Conservation (phyloP, 768 basidiomycete genomes). For the Kwoniella mangroviensis region DNA sequence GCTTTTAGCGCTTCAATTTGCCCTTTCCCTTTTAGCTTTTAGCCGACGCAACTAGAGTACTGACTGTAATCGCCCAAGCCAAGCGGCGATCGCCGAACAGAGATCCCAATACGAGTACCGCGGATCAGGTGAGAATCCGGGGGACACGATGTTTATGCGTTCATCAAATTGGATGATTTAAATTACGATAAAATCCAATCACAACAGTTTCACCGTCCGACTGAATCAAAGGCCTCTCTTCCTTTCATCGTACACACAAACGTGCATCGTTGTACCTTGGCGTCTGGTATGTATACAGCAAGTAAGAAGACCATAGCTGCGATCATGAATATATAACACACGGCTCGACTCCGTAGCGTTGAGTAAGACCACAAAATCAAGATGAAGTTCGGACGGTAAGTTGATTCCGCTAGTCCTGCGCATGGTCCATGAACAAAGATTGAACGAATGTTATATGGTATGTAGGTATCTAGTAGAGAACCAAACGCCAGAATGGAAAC, state of each 20-base stretch:
- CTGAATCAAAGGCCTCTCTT: too few relatives aligned
- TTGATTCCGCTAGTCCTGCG: background rate
- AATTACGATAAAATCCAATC: background rate
- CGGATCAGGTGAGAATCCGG: background rate
- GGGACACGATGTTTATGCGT: background rate
- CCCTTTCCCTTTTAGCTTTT: background rate
- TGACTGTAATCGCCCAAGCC: constrained; percentile 6
- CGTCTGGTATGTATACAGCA: background rate
- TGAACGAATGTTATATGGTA: background rate
- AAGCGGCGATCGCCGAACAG: constrained; percentile 3
- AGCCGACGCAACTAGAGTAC: constrained; percentile 7
- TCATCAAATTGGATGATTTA: background rate
- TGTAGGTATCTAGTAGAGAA: constrained; percentile 51
- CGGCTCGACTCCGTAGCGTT: background rate
- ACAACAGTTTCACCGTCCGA: too few relatives aligned
- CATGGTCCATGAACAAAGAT: background rate
- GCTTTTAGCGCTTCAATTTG: background rate
- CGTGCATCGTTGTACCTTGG: background rate
- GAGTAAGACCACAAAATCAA: background rate
- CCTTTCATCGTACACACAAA: constrained; percentile 4
- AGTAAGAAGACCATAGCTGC: background rate
- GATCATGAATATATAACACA: background rate
- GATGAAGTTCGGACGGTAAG: constrained; percentile 35
- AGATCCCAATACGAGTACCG: background rate
- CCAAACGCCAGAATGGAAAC: constrained; percentile 57